Conservation (phyloP, 257 asterid genomes). For the Capsicum rhomboideum region DNA sequence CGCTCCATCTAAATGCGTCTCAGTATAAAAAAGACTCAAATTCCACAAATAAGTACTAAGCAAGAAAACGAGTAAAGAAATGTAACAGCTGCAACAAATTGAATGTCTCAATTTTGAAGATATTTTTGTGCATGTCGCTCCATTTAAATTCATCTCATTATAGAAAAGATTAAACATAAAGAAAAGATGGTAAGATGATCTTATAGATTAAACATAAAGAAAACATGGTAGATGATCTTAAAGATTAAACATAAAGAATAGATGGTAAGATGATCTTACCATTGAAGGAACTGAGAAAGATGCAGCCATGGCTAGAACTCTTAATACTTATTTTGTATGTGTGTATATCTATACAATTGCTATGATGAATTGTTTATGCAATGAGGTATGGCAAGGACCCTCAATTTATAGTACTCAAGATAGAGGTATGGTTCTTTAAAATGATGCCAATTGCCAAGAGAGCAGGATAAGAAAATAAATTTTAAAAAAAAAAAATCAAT, state of each 20-base stretch:
- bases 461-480: constrained; percentile 30
- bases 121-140: too few relatives aligned
- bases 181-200: too few relatives aligned
- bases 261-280: constrained; percentile 26
- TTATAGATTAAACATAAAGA: too few relatives aligned
- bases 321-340: neutral
- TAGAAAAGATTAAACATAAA: too few relatives aligned
- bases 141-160: too few relatives aligned
- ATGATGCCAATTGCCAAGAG: neutral
- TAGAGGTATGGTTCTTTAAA: neutral
- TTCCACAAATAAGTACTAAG: too few relatives aligned
- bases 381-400: neutral
- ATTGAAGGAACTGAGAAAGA: constrained; percentile 83
- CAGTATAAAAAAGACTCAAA: too few relatives aligned
- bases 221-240: too few relatives aligned
- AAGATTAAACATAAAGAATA: neutral
- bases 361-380: constrained; percentile 9
- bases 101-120: too few relatives aligned
- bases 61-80: too few relatives aligned
- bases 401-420: constrained; percentile 37
- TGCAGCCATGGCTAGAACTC: constrained; percentile 86
- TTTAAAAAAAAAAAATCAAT: constrained; percentile 24
- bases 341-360: constrained; percentile 9
- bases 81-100: too few relatives aligned
- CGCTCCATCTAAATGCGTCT: neutral